Base-by-base conservation (phyloP, 2,329 filamentous ascomycete genomes). In the Aspergillus brasiliensis region DNA sequence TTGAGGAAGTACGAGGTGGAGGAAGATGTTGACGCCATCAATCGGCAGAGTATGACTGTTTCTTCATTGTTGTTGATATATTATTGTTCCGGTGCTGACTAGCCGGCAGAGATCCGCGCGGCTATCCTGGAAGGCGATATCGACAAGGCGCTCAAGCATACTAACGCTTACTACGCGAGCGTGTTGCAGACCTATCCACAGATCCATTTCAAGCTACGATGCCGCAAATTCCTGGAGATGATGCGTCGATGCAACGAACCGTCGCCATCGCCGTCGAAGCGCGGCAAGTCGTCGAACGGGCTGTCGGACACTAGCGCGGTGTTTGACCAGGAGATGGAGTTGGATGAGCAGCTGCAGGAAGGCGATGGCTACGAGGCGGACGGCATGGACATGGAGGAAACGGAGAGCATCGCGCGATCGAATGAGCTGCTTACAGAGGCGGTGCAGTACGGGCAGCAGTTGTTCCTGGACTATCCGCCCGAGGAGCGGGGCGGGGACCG, bases 211-310 rank as follows among this genome's bases (percentile, higher is more conserved):
- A 90, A 88, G 59, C 81, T 99, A 51, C 87, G 89, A 66, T 97
- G 93, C 72, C 88, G 92, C 61, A 96, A 95, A 73, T 97, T 98
- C 74, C 89, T 98, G 62, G 95, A 99, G 75, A 94, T 99, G 89
- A 92, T 96, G 69, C 86, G 90, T 42, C 85, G 84, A 59, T 88
- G 88, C 37, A 87, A 88, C 2, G 89, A 93, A 66, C 76, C 90
- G 17, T 80, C 82, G 8, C 67, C 73, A 3, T 59, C 68, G 11
- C 60, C 69, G 19, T 61, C 66, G 4, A 83, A 81, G 62, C 67
- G 76, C 67, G 64, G 74, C 28, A 71, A 71, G 52, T 57, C 73
- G 72, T 69, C 71, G 7, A 83, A 62, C 74, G 80, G 71, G 6
- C 61, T 66, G n/a, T 56, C 78, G 10, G 80, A 83, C 53, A 78